A percentile compares a stretch with the other conserved stretches of the same genome.
Conservation (phyloP, 2,329 filamentous ascomycete genomes). For the Thelonectria olida region DNA sequence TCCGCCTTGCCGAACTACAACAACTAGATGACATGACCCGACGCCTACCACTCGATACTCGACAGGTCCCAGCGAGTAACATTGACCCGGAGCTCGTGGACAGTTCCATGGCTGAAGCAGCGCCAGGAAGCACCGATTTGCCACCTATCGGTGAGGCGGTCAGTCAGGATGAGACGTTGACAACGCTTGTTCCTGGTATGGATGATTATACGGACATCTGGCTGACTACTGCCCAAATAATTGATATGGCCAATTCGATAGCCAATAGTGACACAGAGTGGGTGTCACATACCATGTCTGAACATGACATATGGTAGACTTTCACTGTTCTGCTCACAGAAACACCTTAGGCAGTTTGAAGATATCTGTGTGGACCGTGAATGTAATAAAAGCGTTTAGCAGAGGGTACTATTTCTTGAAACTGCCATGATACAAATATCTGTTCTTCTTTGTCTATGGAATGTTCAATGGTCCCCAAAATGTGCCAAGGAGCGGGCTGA, state of each 20-base stretch:
- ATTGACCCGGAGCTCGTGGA: slow-evolving; percentile 29
- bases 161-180: slow-evolving; percentile 28
- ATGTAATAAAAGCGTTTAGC: no score
- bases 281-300: slow-evolving; percentile 56
- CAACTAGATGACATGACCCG: slow-evolving; percentile 53
- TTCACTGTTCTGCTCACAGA: no score
- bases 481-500: no score
- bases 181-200: slow-evolving; percentile 25
- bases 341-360: no score
- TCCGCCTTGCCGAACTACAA: slow-evolving; percentile 55
- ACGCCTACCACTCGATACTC: slow-evolving; percentile 33
- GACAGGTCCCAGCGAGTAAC: not conserved
- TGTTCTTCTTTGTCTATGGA: no score
- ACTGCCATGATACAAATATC: no score
- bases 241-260: slow-evolving; percentile 59
- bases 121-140: not conserved
- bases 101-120: not conserved
- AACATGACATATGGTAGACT: slow-evolving; percentile 52
- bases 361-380: no score
- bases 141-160: slow-evolving; percentile 6
- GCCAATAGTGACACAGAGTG: slow-evolving; percentile 55
- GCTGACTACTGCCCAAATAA: slow-evolving; percentile 55
- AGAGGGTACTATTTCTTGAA: no score
- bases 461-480: no score
- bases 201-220: slow-evolving; percentile 45